A percentile compares a stretch with the other conserved stretches of the same genome.
Evolutionary conservation across 2,329 filamentous ascomycete genomes (phyloP).

Genomic region (Fusarium vanettenii): DNA sequence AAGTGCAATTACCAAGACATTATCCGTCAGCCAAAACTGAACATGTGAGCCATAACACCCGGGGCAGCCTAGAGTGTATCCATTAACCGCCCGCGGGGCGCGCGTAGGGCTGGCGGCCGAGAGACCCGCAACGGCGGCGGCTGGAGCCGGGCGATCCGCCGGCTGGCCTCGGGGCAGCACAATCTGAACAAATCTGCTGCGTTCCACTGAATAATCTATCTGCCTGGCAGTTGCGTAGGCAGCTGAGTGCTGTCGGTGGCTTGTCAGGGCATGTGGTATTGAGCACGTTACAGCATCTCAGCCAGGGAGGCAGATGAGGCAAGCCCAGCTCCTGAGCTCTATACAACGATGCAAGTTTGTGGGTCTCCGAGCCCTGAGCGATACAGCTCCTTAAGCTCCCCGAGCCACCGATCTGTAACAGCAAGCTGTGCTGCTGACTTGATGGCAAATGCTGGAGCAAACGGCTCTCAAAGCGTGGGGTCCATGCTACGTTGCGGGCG

Average conservation of each 20-base stretch:
- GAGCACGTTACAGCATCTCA: neutral
- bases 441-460: neutral
- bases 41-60: conserved; percentile 3
- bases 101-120: conserved; percentile 30
- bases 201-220: neutral
- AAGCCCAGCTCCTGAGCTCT: neutral
- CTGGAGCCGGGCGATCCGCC: conserved; percentile 31
- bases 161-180: conserved; percentile 7
- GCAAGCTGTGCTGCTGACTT: neutral
- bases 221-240: neutral
- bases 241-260: neutral
- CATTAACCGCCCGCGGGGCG: conserved; percentile 2
- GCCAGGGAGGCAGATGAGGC: neutral
- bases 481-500: conserved; percentile 30
- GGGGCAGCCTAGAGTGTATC: neutral
- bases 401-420: neutral
- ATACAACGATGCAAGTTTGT: conserved; percentile 1
- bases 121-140: conserved; percentile 28
- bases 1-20: neutral
- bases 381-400: conserved; percentile 1
- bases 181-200: neutral
- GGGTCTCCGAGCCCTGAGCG: neutral
- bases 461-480: neutral
- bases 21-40: neutral
- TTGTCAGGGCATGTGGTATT: neutral